A percentile compares a stretch with the other conserved stretches of the same genome.
Evolutionary conservation across 441 rosid genomes (phyloP).

Genomic region (Geranium incanum): DNA sequence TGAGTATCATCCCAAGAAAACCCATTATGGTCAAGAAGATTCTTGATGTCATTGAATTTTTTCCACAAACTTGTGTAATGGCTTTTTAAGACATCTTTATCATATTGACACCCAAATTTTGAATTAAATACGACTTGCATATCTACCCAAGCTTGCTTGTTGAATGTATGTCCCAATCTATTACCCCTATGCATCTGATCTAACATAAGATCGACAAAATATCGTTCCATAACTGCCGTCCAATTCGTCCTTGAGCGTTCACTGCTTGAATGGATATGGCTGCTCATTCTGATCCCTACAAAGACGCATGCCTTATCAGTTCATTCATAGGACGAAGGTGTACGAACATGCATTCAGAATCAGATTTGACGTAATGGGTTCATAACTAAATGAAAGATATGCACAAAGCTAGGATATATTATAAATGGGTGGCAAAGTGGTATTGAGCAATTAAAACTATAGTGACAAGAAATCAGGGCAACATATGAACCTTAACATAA

Average conservation of each 20-base stretch:
- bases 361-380: not conserved
- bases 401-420: not conserved
- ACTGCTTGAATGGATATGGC: conserved; percentile 23
- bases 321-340: not conserved
- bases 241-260: conserved; percentile 78
- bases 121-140: conserved; percentile 66
- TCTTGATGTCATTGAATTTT: conserved; percentile 65
- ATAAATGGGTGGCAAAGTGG: not conserved
- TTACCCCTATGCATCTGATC: conserved; percentile 80
- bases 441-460: not conserved
- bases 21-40: conserved; percentile 59
- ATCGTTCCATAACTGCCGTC: conserved; percentile 83
- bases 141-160: conserved; percentile 78
- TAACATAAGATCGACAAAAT: conserved; percentile 77
- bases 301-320: not conserved
- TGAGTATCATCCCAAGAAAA: conserved; percentile 76
- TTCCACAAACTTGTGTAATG: conserved; percentile 76
- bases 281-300: conserved; percentile 34
- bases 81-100: conserved; percentile 66
- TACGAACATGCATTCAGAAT: not conserved
- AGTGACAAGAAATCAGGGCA: not conserved
- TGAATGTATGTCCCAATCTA: conserved; percentile 70
- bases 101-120: conserved; percentile 68
- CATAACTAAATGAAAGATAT: not conserved
- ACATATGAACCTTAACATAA: not conserved